Evolutionary conservation across 192 early-diverging fungal genomes (phyloP), one percentile per base, ranked within the genome.

Genomic region (Paraglomus occultum): DNA sequence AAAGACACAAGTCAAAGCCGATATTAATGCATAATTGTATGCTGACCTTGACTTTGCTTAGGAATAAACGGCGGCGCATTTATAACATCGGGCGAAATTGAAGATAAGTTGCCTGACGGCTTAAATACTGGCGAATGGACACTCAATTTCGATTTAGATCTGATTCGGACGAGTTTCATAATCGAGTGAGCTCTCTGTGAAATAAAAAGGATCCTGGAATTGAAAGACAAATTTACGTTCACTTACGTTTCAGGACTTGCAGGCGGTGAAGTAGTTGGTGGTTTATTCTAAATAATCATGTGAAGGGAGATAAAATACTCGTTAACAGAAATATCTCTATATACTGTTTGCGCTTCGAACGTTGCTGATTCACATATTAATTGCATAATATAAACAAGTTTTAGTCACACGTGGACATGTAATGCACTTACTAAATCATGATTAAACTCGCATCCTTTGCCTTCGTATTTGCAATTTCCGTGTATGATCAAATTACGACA

Each of bases 401-500:
- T 62, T 15, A 10, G 20, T 11, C 15, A 46, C 11, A 64, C 45
- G 10, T 31, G 11, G 9, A 8, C n/a, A n/a, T 47, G 5, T 4
- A 18, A 22, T 42, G 6, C 22, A 66, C 80, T 75, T 82, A 89
- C 90, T 47, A 71, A 67, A 45, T 90, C 88, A 70, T 94, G 92
- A 69, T 85, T 90, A 76, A 90, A 94, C 78, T 90, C 88, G 76
- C 92, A 94, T 4, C 92, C 91, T 58, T 86, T 87, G 66, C 81
- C 80, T 77, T 94, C 91, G 70, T 79, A 92, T 74, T 93, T 91
- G 79, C 92, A 94, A 65, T 82, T 89, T 4, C 92, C 92, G 80
- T 91, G 89, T 71, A 92, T 92, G 51, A 92, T 83, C 54, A 92
- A 80, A 77, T 92, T 91, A 51, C 89, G 83, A 75, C 91, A 92